Conservation (phyloP, 148 eudicot species). For the Arctostaphylos glauca region DNA sequence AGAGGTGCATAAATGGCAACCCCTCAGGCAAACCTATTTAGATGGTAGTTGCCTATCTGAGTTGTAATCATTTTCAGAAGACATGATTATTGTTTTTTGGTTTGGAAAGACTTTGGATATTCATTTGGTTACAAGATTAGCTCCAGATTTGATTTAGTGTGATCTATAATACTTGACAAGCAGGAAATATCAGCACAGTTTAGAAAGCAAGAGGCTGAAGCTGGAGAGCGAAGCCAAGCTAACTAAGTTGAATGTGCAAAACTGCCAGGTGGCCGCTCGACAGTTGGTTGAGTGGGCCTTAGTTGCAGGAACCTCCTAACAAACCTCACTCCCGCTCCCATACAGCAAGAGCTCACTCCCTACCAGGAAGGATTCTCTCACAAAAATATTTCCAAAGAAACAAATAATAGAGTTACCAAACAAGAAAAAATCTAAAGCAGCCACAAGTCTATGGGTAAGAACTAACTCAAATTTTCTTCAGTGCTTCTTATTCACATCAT, state of each 20-base stretch:
- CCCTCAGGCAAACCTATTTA: background rate
- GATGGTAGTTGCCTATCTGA: background rate
- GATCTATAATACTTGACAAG: background rate
- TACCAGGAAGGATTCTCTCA: slow-evolving; percentile 1
- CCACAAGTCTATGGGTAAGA: background rate
- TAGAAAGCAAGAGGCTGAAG: background rate
- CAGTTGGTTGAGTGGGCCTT: background rate
- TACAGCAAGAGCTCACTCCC: slow-evolving; percentile 1
- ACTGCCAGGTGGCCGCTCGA: background rate
- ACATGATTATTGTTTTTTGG: background rate
- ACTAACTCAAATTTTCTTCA: background rate
- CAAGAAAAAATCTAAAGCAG: background rate
- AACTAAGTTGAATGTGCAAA: background rate
- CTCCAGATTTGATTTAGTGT: background rate
- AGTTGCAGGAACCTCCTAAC: slow-evolving; percentile 1
- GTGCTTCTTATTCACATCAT: background rate
- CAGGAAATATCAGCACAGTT: background rate
- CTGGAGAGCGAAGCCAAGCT: background rate
- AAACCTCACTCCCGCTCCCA: background rate
- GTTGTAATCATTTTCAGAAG: background rate
- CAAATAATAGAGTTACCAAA: background rate
- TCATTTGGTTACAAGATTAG: background rate
- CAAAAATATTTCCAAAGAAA: background rate
- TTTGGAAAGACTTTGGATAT: background rate
- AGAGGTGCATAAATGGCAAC: background rate